These are phyloP conservation scores for Medicago lupulina DNA, from an alignment of 306 rosid species.

Conservation along the genomic window DNA sequence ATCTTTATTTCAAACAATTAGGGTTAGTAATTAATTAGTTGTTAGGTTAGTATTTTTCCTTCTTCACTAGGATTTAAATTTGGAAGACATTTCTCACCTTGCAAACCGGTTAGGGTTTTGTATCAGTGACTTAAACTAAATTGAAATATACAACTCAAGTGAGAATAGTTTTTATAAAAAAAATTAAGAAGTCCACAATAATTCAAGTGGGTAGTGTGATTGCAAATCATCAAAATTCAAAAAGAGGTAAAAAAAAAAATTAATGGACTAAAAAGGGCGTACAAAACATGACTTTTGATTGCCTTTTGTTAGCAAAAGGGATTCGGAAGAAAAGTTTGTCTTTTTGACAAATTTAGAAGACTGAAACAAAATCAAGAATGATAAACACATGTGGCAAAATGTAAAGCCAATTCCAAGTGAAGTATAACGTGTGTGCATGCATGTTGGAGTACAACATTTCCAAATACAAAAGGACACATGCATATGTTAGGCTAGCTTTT, in stretches of 20 bases:
- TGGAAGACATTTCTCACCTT: too few relatives aligned
- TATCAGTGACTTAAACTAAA: too few relatives aligned
- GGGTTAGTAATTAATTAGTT: too few relatives aligned
- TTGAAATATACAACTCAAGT: neutral
- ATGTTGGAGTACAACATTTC: conserved; percentile 30
- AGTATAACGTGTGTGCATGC: conserved; percentile 12
- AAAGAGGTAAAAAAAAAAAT: neutral
- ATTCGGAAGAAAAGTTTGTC: neutral
- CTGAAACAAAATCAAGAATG: neutral
- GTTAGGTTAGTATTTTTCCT: too few relatives aligned
- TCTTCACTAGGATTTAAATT: too few relatives aligned
- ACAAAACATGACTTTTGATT: neutral
- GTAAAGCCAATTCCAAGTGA: neutral
- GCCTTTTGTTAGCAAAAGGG: conserved; percentile 1
- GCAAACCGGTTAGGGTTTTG: too few relatives aligned
- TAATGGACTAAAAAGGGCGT: neutral
- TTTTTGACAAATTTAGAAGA: neutral
- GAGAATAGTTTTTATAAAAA: neutral
- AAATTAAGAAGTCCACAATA: neutral
- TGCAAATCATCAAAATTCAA: neutral
- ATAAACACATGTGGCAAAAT: conserved; percentile 31
- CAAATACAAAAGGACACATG: conserved; percentile 38
- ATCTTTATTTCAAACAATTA: too few relatives aligned
- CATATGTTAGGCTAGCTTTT: neutral
- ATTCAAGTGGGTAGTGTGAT: too few relatives aligned